These are phyloP conservation scores for Paecilomyces sp. DNA, from an alignment of 2,329 filamentous ascomycete species.

Conservation along the genomic window DNA sequence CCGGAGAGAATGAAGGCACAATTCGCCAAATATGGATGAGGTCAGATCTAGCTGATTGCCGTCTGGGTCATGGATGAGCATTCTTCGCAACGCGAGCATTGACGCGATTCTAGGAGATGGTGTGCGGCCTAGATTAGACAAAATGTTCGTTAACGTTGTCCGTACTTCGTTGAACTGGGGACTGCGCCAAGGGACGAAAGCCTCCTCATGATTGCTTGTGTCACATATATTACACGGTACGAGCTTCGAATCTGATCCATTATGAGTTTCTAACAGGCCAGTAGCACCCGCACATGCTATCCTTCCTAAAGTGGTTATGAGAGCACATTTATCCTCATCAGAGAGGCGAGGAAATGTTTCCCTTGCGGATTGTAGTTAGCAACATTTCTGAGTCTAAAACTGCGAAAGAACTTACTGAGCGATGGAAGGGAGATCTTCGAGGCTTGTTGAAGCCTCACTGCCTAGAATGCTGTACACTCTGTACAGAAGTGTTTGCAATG, in stretches of 20 bases:
- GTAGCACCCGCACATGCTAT: constrained; percentile 51
- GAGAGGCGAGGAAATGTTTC: constrained; percentile 40
- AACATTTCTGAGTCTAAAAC: neutral
- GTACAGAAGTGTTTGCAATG: constrained; percentile 25
- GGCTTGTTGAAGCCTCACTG: constrained; percentile 21
- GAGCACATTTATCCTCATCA: constrained; percentile 45
- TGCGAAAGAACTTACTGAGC: constrained; percentile 40
- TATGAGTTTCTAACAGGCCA: constrained; percentile 31
- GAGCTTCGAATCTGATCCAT: constrained; percentile 11
- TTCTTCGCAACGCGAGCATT: constrained; percentile 63
- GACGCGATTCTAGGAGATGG: constrained; percentile 60
- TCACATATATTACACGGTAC: constrained; percentile 34
- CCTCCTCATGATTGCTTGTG: constrained; percentile 13
- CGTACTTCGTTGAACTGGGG: constrained; percentile 25
- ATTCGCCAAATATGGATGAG: constrained; percentile 63
- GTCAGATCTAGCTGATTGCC: constrained; percentile 58
- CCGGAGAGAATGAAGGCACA: constrained; percentile 72
- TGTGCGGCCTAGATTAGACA: constrained; percentile 39
- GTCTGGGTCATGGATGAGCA: constrained; percentile 60
- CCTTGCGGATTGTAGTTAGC: constrained; percentile 18
- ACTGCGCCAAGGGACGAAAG: constrained; percentile 7
- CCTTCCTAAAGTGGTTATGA: constrained; percentile 50
- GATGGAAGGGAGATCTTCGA: constrained; percentile 35
- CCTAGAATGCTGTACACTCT: constrained; percentile 27
- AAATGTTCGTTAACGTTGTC: constrained; percentile 37